Percentiles rank a stretch among this genome's conserved stretches.
Conservation (phyloP, 495 filamentous ascomycete species). For the Neurospora sp. region DNA sequence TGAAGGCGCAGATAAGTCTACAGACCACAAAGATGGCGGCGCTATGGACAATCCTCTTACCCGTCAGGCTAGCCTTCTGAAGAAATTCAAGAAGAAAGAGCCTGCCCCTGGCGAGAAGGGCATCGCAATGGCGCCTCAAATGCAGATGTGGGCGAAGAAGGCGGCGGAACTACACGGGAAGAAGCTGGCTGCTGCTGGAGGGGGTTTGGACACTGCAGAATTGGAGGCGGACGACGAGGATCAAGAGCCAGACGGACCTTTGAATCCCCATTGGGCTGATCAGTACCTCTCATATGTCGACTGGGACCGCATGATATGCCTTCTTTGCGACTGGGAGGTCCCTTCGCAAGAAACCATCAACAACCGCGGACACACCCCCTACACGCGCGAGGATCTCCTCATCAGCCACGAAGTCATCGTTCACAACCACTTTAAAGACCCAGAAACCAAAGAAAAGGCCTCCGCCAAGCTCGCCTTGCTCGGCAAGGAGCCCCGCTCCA, state of each 20-base stretch:
- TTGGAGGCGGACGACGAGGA: constrained; percentile 9
- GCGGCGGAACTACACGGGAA: constrained; percentile 72
- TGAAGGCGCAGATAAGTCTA: constrained; percentile 23
- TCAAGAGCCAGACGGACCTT: constrained; percentile 8
- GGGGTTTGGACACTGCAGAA: not conserved
- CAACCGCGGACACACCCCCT: constrained; percentile 10
- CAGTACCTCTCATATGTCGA: constrained; percentile 24
- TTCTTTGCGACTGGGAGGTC: constrained; percentile 22
- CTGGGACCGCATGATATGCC: constrained; percentile 23
- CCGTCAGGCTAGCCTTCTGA: constrained; percentile 25
- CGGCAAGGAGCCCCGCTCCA: constrained; percentile 14
- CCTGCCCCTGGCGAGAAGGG: constrained; percentile 32
- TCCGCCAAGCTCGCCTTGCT: constrained; percentile 22
- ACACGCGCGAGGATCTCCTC: constrained; percentile 18
- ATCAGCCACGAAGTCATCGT: constrained; percentile 22
- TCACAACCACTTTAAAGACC: constrained; percentile 19
- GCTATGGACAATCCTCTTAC: constrained; percentile 3
- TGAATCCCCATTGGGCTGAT: constrained; percentile 14
- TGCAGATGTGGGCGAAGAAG: constrained; percentile 83
- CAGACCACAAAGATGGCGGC: constrained; percentile 18
- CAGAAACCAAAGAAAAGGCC: constrained; percentile 21
- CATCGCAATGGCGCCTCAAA: constrained; percentile 50
- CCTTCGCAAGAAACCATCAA: constrained; percentile 13
- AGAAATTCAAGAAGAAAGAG: constrained; percentile 56
- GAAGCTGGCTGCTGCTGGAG: constrained; percentile 7